phyloP scores from a whole-genome alignment of 495 filamentous ascomycete genomes.

The Xylaria castorea region DNA sequence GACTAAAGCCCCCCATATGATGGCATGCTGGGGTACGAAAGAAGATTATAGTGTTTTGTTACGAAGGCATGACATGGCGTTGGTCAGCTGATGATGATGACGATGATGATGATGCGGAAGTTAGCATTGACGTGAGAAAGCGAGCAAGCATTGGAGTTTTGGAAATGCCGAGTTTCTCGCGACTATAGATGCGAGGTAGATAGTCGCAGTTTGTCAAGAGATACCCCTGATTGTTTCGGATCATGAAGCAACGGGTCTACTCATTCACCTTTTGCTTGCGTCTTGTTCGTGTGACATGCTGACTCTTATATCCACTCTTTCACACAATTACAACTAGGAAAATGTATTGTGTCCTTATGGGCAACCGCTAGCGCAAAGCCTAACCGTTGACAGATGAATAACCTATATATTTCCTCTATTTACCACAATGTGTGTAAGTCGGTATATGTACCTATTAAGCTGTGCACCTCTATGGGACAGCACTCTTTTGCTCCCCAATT shows the following conservation, averaged over 20 bases:
- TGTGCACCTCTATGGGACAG: neutral
- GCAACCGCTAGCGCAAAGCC: neutral
- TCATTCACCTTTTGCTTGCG: constrained; percentile 10
- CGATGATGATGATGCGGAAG: constrained; percentile 27
- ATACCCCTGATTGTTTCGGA: constrained; percentile 39
- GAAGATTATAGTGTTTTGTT: constrained; percentile 24
- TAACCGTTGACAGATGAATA: neutral
- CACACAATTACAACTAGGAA: too few relatives aligned
- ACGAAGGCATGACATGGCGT: constrained; percentile 20
- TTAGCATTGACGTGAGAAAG: neutral
- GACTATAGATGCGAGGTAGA: constrained; percentile 12
- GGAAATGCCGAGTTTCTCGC: neutral
- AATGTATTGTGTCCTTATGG: too few relatives aligned
- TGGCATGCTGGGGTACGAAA: constrained; percentile 19
- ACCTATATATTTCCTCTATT: neutral
- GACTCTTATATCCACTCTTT: neutral
- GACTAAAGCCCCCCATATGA: neutral
- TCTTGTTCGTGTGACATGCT: neutral
- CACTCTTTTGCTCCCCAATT: neutral
- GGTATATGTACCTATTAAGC: neutral
- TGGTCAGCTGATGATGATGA: constrained; percentile 20
- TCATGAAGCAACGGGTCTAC: constrained; percentile 30
- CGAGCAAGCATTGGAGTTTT: constrained; percentile 12
- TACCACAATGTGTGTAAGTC: constrained; percentile 1
- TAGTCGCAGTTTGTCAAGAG: constrained; percentile 36